Evolutionary conservation across 2,329 filamentous ascomycete species (phyloP).

Genomic region (Exophiala alcalophila): DNA sequence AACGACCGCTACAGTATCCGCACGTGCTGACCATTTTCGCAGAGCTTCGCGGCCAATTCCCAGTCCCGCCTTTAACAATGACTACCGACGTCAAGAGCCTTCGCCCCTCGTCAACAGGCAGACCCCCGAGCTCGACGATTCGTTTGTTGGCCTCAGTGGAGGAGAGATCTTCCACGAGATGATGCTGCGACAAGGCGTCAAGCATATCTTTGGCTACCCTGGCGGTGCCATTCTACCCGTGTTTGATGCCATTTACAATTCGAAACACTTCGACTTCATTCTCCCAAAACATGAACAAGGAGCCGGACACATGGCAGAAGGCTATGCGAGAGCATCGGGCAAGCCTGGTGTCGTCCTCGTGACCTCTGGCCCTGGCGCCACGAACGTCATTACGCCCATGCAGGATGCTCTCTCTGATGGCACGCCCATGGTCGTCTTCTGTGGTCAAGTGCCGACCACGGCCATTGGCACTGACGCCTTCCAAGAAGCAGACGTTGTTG

Average conservation of each 20-base stretch:
- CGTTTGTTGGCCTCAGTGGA: constrained; percentile 93
- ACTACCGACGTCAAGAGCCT: constrained; percentile 58
- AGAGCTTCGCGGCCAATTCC: constrained; percentile 60
- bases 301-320: constrained; percentile 97
- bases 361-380: constrained; percentile 93
- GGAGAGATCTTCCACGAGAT: constrained; percentile 99
- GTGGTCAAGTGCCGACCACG: constrained; percentile 83
- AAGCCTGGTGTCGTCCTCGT: constrained; percentile 95
- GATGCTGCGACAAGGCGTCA: constrained; percentile 90
- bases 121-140: constrained; percentile 70
- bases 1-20: too few species aligned
- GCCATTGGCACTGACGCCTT: constrained; percentile 95
- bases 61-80: constrained; percentile 59
- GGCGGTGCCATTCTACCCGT: constrained; percentile 96
- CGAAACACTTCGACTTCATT: constrained; percentile 92
- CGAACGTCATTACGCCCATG: constrained; percentile 94
- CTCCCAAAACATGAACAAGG: constrained; percentile 96
- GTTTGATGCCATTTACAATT: constrained; percentile 99
- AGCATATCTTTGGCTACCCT: constrained; percentile 92
- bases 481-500: constrained; percentile 92
- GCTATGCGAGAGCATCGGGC: constrained; percentile 89
- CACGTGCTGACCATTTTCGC: constrained; percentile 27
- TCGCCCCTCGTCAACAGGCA: constrained; percentile 64
- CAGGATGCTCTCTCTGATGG: constrained; percentile 94
- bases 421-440: constrained; percentile 93